These are phyloP conservation scores for Chaetothyriales sp. DNA, from an alignment of 2,329 filamentous ascomycete species.

Conservation along the genomic window DNA sequence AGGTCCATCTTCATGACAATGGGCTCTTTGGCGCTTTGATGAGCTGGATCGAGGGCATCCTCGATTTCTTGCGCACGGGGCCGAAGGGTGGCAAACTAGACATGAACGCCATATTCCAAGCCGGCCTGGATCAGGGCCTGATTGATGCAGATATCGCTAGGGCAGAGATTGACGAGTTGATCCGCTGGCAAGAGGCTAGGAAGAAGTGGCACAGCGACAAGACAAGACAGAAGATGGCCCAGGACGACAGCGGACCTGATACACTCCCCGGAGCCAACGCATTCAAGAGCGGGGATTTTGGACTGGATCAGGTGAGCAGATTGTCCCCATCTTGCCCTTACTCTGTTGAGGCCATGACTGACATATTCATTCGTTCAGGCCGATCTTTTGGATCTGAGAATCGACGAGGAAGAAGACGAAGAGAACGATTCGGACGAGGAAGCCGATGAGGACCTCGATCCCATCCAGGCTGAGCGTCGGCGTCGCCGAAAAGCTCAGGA, in stretches of 20 bases:
- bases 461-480: constrained; percentile 72
- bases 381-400: constrained; percentile 73
- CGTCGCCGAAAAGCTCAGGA: constrained; percentile 64
- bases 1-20: constrained; percentile 93
- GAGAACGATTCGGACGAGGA: constrained; percentile 49
- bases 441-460: constrained; percentile 64
- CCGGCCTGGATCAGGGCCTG: constrained; percentile 50
- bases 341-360: background rate
- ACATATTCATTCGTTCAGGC: constrained; percentile 24
- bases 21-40: constrained; percentile 92
- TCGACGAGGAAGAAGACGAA: constrained; percentile 56
- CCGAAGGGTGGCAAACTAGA: constrained; percentile 75
- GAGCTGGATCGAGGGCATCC: constrained; percentile 90
- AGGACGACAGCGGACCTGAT: constrained; percentile 44
- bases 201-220: constrained; percentile 99
- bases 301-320: constrained; percentile 54
- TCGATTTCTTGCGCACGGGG: constrained; percentile 80
- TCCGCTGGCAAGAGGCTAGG: constrained; percentile 83
- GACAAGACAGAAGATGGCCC: constrained; percentile 97
- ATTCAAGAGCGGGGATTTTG: constrained; percentile 77
- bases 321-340: background rate
- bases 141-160: constrained; percentile 61
- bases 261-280: constrained; percentile 38
- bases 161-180: constrained; percentile 67
- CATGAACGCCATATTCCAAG: constrained; percentile 84